Base-by-base conservation (phyloP, 768 basidiomycete species). In the Hypholoma sublateritium region DNA sequence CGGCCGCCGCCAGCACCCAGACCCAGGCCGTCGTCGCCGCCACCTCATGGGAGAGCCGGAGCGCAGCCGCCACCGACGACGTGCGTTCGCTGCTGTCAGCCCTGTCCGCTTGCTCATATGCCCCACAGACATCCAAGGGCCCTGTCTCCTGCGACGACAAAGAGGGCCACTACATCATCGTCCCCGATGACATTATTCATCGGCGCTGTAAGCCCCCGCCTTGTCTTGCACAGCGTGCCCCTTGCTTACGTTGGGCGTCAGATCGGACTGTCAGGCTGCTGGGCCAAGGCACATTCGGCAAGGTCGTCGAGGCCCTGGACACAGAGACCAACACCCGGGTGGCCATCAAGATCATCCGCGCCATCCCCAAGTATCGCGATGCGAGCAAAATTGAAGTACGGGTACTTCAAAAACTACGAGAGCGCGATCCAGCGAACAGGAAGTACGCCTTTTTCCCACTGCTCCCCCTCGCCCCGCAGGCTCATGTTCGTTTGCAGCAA, bases 231-330 rank as follows among this genome's bases (percentile, higher is more conserved):
- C 24, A 28, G 28, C 25, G 13, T 34, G 17, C 16, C 36, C 45
- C 49, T 58, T 57, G 41, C 71, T 66, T 37, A 65, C 58, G 36
- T 51, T 55, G 37, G 46, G 42, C 60, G 57, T 13, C 66, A 98
- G 96, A 98, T 84, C 91, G 90, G 47, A 98, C 95, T 41, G 86
- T 95, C 58, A 83, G 87, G 56, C 79, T 95, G 21, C 80, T 99
- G 5, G 97, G 97, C 16, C 96, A 98, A 76, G 97, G 97, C 12
- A 98, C 97, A 13, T 99, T 98, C 68, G 97, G 97, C 63, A 99
- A 98, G 73, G 97, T 99, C 28, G 95, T 99, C 47, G 93, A 98
- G 71, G 94, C 94, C 6, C 71, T 89, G 64, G 93, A 97, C 76
- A 83, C 83, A 41, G 80, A 86, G 61, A 88, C 83, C 24, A 83